Base-by-base conservation (phyloP, 208 protist species). In the Kentomonas sorsogonicus region DNA sequence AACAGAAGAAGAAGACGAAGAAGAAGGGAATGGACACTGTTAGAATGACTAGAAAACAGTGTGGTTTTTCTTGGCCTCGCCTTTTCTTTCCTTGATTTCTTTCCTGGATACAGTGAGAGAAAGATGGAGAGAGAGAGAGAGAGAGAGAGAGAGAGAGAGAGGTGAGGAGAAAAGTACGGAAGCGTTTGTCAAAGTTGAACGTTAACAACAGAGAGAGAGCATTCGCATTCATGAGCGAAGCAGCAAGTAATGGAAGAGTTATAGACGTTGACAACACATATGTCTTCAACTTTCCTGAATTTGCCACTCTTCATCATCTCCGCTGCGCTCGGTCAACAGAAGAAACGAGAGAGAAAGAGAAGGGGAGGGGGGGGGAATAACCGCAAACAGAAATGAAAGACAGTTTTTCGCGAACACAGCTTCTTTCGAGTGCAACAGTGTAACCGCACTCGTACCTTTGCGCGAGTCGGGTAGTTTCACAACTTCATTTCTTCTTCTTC, bases 161-260 rank as follows among this genome's bases (percentile, higher is more conserved):
- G 54, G 36, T 48, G 26, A 53, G n/a, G 56, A 52, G 18, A 53
- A 4, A 16, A 40, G 15, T 15, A 27, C 39, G 30, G 44, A 9
- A 10, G 11, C 22, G 11, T 2, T 1, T 29, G 3, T 45, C 20
- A 11, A 20, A 38, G 41, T 34, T 1, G 39, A 2, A 26, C 25
- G 36, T 33, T 38, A 15, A 51, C 3, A 46, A 48, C 54, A 34
- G 5, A 50, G 20, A 10, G 13, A 43, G 18, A 51, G 43, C 0
- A 30, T 23, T 6, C 3, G 4, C 4, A 16, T 31, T 31, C 7
- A 52, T 16, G 18, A 33, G 46, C 13, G 25, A 23, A 52, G 46
- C 3, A 52, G 20, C 16, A 52, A 5, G 27, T 13, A 52, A 23
- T 53, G 20, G 20, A 53, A 25, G 22, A 38, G 25, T 6, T 15